Evolutionary conservation across 1,284 basidiomycete genomes (phyloP).

Genomic region (Veloporphyrellus conicus): DNA sequence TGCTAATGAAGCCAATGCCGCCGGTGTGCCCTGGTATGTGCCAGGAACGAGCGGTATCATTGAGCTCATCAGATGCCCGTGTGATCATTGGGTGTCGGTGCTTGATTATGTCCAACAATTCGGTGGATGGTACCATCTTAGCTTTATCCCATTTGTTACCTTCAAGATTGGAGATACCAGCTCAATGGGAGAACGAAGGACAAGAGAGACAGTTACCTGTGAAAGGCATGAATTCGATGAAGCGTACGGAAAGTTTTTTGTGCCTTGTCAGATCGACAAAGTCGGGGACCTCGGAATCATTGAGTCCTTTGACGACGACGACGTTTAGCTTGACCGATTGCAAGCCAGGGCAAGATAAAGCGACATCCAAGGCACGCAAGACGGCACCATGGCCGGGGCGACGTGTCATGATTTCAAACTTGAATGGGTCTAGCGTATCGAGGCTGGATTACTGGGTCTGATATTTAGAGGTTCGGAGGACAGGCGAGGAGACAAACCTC

Average conservation of each 20-base stretch:
- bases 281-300: conserved; percentile 72
- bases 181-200: conserved; percentile 2
- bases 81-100: conserved; percentile 45
- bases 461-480: not conserved
- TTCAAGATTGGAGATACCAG: conserved; percentile 27
- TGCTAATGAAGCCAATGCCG: conserved; percentile 83
- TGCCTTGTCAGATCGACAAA: conserved; percentile 76
- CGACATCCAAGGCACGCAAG: conserved; percentile 61
- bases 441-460: conserved; percentile 43
- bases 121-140: conserved; percentile 75
- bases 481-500: conserved; percentile 43
- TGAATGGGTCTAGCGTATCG: conserved; percentile 83
- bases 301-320: conserved; percentile 77
- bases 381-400: conserved; percentile 73
- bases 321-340: conserved; percentile 76
- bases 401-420: conserved; percentile 83
- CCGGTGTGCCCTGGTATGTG: conserved; percentile 69
- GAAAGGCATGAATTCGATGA: conserved; percentile 94
- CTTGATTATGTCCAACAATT: conserved; percentile 53
- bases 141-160: conserved; percentile 82
- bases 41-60: conserved; percentile 81
- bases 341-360: conserved; percentile 48
- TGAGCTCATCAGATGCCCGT: conserved; percentile 62
- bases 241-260: conserved; percentile 66
- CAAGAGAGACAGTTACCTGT: conserved; percentile 48